Conservation (phyloP, 495 filamentous ascomycete species). For the Patellaria atrata region DNA sequence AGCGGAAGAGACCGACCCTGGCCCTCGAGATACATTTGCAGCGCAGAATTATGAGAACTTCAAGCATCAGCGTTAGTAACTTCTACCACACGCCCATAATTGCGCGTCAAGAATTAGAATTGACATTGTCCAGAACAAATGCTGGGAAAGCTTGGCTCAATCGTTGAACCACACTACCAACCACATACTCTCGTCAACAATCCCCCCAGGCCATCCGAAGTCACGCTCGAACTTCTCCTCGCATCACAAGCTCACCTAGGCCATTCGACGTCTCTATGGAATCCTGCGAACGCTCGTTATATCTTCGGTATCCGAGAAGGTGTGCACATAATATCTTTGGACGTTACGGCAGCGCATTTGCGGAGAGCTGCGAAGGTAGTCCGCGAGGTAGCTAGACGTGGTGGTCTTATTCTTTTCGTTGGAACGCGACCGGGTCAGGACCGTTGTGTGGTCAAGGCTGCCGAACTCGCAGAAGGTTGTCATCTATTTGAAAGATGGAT, state of each 20-base stretch:
- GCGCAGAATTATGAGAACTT: constrained; percentile 17
- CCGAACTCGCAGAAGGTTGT: constrained; percentile 59
- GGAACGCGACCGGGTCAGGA: constrained; percentile 73
- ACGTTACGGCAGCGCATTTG: constrained; percentile 72
- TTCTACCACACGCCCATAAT: background rate
- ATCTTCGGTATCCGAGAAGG: constrained; percentile 84
- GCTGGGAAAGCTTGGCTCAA: constrained; percentile 38
- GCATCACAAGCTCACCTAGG: constrained; percentile 84
- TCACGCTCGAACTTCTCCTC: constrained; percentile 84
- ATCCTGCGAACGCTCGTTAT: constrained; percentile 86
- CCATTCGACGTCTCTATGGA: constrained; percentile 85
- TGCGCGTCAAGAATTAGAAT: too few relatives aligned
- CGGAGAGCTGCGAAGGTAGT: constrained; percentile 83
- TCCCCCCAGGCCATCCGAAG: constrained; percentile 61
- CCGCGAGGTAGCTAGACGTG: constrained; percentile 66
- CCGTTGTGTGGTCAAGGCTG: constrained; percentile 62
- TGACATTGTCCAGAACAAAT: constrained; percentile 22
- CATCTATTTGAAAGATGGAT: constrained; percentile 93
- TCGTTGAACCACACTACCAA: constrained; percentile 43
- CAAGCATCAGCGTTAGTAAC: constrained; percentile 14
- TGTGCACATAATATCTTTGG: constrained; percentile 87
- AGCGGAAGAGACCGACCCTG: too few relatives aligned
- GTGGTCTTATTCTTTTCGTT: constrained; percentile 79
- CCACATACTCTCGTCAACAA: constrained; percentile 51
- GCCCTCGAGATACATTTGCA: constrained; percentile 6